Evolutionary conservation across 257 asterid species (phyloP), one percentile per base, ranked within the genome.

Genomic region (Pogostemon cablin): DNA sequence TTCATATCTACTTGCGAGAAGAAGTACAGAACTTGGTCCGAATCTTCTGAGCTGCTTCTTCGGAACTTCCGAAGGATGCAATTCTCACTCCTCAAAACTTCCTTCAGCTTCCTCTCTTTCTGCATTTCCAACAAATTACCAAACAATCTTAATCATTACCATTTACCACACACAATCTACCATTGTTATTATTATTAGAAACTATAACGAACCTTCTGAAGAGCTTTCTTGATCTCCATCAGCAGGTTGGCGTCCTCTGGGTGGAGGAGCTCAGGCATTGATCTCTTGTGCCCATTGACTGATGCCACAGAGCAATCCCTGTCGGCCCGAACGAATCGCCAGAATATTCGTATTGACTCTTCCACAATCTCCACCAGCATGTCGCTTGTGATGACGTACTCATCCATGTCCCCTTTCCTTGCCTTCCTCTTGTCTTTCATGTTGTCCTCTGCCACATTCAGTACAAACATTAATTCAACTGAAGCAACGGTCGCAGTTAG

Each of bases 1-100:
- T 82, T 91, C 98, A 88, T 78, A 55, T 91, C 96, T 58, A 89
- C 95, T 72, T 91, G 96, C 1, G 95, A 81, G 79, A 91, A 92
- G 55, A 90, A 91, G 71, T 75, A 80, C 1, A 91, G 89, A 50
- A 83, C 96, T 75, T 85, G 95, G 75, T 89, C 93, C 15, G 86
- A 67, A 65, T 86, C 93, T 2, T 85, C 86, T 5, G 77, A 90
- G 65, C 81, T 77, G 67, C 76, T 40, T 55, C 77, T 67, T 67
- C 82, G 73, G 37, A 92, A 78, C 77, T 77, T 88, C 83, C 86
- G 81, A 60, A 95, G 7, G 2, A 95, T 84, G 83, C 97, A 88
- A 48, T 83, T 90, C 56, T 83, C 96, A 38, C 98, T 81, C 80
- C 92, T 88, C 80, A 88, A 44, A 0, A 81, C 4, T n/a, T 88